phyloP scores from a whole-genome alignment of 108 stramenopile genomes.

The Nitzschia putrida region DNA sequence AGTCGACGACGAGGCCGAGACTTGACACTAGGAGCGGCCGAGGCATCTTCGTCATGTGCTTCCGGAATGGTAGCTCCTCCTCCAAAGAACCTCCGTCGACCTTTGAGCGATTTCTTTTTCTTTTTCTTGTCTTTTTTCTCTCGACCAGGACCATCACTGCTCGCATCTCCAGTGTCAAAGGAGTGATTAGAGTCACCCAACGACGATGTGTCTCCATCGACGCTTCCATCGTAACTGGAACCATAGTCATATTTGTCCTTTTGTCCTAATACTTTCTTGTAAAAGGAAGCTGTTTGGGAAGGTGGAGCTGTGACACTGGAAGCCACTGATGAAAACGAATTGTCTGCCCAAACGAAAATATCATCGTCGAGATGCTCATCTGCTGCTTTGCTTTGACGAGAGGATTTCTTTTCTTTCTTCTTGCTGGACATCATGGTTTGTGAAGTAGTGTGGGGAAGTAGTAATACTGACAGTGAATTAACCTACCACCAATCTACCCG shows the following conservation, averaged over 20 bases:
- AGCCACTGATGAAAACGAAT: conserved; percentile 21
- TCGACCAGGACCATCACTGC: not conserved
- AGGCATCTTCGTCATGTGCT: not conserved
- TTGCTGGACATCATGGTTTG: not conserved
- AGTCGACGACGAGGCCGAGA: not conserved
- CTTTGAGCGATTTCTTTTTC: not conserved
- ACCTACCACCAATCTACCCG: too few species aligned
- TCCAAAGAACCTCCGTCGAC: conserved; percentile 1
- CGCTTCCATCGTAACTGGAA: conserved; percentile 12
- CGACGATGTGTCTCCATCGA: conserved; percentile 5
- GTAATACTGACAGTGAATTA: too few species aligned
- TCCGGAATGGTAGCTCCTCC: conserved; percentile 9
- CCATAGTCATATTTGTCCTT: not conserved
- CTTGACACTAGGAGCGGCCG: not conserved
- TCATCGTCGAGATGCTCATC: conserved; percentile 19
- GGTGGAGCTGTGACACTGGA: conserved; percentile 27
- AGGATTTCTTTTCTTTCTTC: conserved; percentile 1
- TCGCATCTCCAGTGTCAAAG: not conserved
- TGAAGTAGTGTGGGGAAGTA: too few species aligned
- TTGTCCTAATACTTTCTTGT: conserved; percentile 5
- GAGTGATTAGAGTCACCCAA: conserved; percentile 6
- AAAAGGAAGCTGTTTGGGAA: conserved; percentile 25
- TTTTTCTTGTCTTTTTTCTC: not conserved
- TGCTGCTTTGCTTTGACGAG: conserved; percentile 18
- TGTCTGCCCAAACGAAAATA: not conserved